A percentile compares a stretch with the other conserved stretches of the same genome.
phyloP scores from a whole-genome alignment of 164 flowering plant species.

The Kingdonia uniflora region DNA sequence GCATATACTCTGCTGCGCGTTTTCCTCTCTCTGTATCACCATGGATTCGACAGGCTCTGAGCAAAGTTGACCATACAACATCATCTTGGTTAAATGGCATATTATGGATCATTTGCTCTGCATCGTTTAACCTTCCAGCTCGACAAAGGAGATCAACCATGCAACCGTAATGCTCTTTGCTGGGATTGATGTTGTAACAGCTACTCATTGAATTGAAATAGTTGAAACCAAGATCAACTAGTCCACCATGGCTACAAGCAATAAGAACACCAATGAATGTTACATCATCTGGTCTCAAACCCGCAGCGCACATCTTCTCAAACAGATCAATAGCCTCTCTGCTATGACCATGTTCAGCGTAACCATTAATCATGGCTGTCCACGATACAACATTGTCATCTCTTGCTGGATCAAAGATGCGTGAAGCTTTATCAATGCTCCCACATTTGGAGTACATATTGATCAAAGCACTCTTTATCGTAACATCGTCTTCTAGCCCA shows the following conservation, averaged over 20 bases:
- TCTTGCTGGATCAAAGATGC: conserved; percentile 28
- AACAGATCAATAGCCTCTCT: conserved; percentile 64
- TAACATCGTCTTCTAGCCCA: conserved; percentile 47
- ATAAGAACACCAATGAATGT: conserved; percentile 74
- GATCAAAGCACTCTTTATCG: conserved; percentile 59
- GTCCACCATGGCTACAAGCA: too few relatives aligned
- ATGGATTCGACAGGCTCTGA: conserved; percentile 56
- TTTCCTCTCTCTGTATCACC: conserved; percentile 67
- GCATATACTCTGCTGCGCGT: conserved; percentile 48
- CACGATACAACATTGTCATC: conserved; percentile 55
- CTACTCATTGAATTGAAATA: conserved; percentile 51
- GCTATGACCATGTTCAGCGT: conserved; percentile 82
- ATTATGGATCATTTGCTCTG: conserved; percentile 54
- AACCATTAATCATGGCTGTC: conserved; percentile 94
- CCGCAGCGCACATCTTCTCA: conserved; percentile 38
- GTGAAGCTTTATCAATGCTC: conserved; percentile 50
- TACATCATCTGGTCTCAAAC: conserved; percentile 65
- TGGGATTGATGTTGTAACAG: conserved; percentile 37
- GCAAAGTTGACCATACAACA: conserved; percentile 81
- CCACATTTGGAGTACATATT: conserved; percentile 90
- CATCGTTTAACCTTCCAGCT: conserved; percentile 64
- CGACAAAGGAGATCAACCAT: conserved; percentile 82
- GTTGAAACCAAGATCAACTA: conserved; percentile 63
- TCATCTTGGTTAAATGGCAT: conserved; percentile 76
- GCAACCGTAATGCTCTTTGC: conserved; percentile 89